Percentiles rank a stretch among this genome's conserved stretches.
These are phyloP conservation scores for Backusella luteola DNA, from an alignment of 192 early-diverging fungal genomes.

Conservation along the genomic window DNA sequence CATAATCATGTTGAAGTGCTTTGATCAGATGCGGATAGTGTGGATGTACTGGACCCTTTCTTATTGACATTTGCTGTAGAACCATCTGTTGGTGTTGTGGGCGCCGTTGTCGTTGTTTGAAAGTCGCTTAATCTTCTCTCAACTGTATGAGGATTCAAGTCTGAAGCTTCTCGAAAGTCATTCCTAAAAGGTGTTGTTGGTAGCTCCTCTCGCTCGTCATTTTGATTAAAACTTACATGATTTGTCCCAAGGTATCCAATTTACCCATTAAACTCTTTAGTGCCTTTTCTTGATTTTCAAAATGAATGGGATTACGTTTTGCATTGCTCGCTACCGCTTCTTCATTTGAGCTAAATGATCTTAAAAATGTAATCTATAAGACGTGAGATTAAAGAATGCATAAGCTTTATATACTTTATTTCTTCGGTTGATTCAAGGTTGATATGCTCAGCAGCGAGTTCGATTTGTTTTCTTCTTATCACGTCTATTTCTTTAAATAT, in stretches of 20 bases:
- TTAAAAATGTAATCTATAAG: neutral
- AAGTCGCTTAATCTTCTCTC: neutral
- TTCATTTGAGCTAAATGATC: slow-evolving; percentile 8
- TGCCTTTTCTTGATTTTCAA: slow-evolving; percentile 11
- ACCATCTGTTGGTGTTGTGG: neutral
- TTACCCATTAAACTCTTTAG: neutral
- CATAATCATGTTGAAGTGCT: neutral
- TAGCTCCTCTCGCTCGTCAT: too few relatives aligned
- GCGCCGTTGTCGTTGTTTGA: neutral
- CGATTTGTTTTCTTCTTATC: slow-evolving; percentile 28
- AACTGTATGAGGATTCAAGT: slow-evolving; percentile 5
- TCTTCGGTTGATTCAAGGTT: slow-evolving; percentile 15
- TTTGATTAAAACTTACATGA: slow-evolving; percentile 2
- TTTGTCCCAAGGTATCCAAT: slow-evolving; percentile 21
- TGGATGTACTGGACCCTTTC: neutral
- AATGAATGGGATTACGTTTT: slow-evolving; percentile 15
- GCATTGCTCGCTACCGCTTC: slow-evolving; percentile 13
- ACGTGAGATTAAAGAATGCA: neutral
- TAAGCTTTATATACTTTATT: neutral
- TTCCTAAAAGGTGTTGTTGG: neutral
- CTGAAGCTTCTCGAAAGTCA: slow-evolving; percentile 1
- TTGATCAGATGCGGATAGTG: neutral
- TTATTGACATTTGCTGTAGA: neutral
- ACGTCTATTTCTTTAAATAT: slow-evolving; percentile 29
- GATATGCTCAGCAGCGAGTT: slow-evolving; percentile 29